Evolutionary conservation across 352 stramenopile genomes (phyloP), one percentile per base, ranked within the genome.

Genomic region (Globisporangium carolinianum): DNA sequence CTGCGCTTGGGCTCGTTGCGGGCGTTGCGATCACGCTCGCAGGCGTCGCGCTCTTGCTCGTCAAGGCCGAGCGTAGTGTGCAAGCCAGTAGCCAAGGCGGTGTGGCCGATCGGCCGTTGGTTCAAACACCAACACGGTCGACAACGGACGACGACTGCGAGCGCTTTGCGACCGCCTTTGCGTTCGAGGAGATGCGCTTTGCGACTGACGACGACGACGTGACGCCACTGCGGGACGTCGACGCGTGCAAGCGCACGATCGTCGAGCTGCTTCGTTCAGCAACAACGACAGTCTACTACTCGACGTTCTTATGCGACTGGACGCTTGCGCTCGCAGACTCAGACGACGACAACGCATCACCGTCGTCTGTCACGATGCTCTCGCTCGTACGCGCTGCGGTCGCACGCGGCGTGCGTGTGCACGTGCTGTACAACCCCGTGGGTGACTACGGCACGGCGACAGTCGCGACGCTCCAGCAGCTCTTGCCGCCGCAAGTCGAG

Each of bases 251-350:
- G 61, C 69, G 65, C 14, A 57, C 66, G 8, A 86, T 91, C 53
- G 75, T 89, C 12, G 53, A 69, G 18, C 68, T 91, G 11, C 51
- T 91, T 3, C 63, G 71, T 36, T 82, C 76, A 0, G 79, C 81
- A 5, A 67, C 61, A 32, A 32, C 24, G 24, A 32, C 24, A 32
- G 24, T 32, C 24, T 32, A 32, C 24, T 32, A 3, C 60, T 91
- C 81, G 51, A 91, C 81, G 4, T 91, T 91, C 57, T 67, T 91
- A 32, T 91, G 81, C 55, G 81, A 91, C 58, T 89, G 88, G 48
- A 82, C 58, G 7, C 81, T 88, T 38, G 67, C 79, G 15, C 63
- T 91, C 3, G 41, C 56, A 1, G 55, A 66, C 0, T 60, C 75
- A 11, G 53, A 75, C 32, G 69, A 53, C 51, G 63, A 67, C 24